Evolutionary conservation across 2,329 filamentous ascomycete species (phyloP).

Genomic region (Alternaria postmessia): DNA sequence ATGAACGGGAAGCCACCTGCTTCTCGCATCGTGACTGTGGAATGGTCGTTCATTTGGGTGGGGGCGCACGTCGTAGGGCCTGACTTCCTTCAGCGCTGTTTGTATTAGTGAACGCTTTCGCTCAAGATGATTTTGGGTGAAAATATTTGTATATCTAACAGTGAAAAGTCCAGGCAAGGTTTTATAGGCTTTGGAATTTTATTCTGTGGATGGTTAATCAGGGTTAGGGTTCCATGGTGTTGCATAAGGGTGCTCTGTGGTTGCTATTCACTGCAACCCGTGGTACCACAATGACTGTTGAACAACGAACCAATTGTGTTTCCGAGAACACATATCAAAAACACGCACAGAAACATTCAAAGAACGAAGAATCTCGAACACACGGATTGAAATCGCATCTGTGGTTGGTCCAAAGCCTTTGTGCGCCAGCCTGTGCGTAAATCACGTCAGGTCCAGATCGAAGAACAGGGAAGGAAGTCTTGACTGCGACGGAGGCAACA

Average conservation of each 20-base stretch:
- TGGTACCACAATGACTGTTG: not conserved
- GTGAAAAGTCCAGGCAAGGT: accelerated
- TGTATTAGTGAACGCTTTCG: too few species aligned
- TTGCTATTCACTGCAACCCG: not conserved
- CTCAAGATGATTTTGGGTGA: too few species aligned
- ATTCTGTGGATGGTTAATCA: too few species aligned
- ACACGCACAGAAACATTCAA: accelerated
- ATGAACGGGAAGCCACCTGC: too few species aligned
- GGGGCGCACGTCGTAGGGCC: too few species aligned
- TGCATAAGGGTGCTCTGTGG: too few species aligned
- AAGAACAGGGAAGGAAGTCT: not conserved
- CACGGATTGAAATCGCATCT: not conserved
- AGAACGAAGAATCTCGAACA: not conserved
- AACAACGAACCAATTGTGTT: not conserved
- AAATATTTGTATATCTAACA: too few species aligned
- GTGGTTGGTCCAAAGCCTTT: not conserved
- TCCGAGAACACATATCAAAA: not conserved
- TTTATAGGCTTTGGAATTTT: too few species aligned
- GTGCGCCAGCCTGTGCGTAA: not conserved
- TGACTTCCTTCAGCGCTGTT: too few species aligned
- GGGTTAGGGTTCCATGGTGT: too few species aligned
- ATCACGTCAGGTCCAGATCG: not conserved
- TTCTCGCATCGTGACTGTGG: too few species aligned
- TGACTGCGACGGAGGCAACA: not conserved
- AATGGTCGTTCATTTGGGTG: too few species aligned